Percentiles rank a stretch among this genome's conserved stretches.
Conservation (phyloP, 1,284 basidiomycete species). For the Dichomitus squalens region DNA sequence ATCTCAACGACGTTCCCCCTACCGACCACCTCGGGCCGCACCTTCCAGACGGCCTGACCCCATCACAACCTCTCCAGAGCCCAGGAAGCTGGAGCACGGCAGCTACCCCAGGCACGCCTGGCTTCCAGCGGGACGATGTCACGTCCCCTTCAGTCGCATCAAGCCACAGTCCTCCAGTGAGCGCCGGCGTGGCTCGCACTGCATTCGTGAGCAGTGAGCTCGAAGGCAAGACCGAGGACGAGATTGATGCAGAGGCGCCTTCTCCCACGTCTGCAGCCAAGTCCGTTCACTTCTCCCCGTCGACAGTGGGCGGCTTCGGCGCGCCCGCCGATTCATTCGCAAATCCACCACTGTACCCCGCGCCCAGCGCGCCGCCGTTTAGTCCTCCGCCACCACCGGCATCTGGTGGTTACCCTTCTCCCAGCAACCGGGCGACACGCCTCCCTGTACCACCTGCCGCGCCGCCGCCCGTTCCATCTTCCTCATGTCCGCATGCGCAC, state of each 20-base stretch:
- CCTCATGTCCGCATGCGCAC: constrained; percentile 6
- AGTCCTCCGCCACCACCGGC: not conserved
- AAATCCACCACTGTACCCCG: not conserved
- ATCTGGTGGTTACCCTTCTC: not conserved
- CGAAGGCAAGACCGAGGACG: constrained; percentile 26
- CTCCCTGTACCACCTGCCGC: not conserved
- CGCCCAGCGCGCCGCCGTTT: not conserved
- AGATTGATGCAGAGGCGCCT: constrained; percentile 16
- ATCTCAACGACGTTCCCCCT: constrained; percentile 19
- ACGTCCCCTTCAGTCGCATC: constrained; percentile 3
- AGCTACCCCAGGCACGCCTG: constrained; percentile 56
- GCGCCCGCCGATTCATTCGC: constrained; percentile 14
- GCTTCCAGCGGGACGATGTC: constrained; percentile 7
- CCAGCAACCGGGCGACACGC: constrained; percentile 13
- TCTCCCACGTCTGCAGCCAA: constrained; percentile 34
- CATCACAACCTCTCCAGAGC: constrained; percentile 33
- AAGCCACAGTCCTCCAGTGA: not conserved
- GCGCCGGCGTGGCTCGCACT: constrained; percentile 8
- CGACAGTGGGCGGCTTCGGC: constrained; percentile 26
- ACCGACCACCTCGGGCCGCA: constrained; percentile 3
- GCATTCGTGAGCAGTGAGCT: constrained; percentile 30
- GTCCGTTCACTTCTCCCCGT: constrained; percentile 51
- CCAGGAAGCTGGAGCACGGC: constrained; percentile 64
- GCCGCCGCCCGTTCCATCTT: constrained; percentile 7
- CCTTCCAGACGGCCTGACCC: constrained; percentile 19